Evolutionary conservation across 495 filamentous ascomycete genomes (phyloP), one percentile per base, ranked within the genome.

Genomic region (Clohesyomyces aquaticus): DNA sequence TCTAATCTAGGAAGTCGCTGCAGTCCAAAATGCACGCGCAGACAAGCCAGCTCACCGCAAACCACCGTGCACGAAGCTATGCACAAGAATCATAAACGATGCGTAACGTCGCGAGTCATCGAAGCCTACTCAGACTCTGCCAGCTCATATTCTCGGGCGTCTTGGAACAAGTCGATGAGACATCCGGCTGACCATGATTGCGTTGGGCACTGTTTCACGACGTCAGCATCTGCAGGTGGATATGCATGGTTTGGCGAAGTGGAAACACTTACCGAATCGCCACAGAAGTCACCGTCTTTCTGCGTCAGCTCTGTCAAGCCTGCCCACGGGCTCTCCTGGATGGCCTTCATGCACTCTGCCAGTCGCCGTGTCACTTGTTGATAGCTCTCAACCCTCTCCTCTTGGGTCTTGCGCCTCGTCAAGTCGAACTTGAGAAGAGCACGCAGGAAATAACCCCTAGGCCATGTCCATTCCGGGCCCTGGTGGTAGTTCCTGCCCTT

Each of bases 381-480:
- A 77, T 96, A 94, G 0, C 86, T 88, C 77, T 97, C 95, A 6
- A 88, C 87, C 42, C 87, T 82, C 52, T 83, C 83, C 66, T 83
- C 85, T 57, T 83, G 81, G 18, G 79, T 85, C 32, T 82, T 82
- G 26, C 91, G 80, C 4, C 93, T 80, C 77, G 83, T 80, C 42
- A 97, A 79, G 75, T 96, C 93, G 71, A 98, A 97, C 73, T 90
- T 88, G 53, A 98, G 78, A 58, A 99, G 77, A 0, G 95, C 95
- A 35, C 95, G 83, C 16, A 97, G 80, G 79, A 93, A 98, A 81
- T 89, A 99, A 8, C 95, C 95, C 3, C 90, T 91, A 1, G 92
- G 95, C 95, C 95, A 99, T n/a, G 96, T 79, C 95, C 95, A 99
- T 75, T 99, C 95, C 0, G 95, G 95, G 1, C 95, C 95, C 75